Conservation (phyloP, 192 early-diverging fungal species). For the Allomyces macrogynus region DNA sequence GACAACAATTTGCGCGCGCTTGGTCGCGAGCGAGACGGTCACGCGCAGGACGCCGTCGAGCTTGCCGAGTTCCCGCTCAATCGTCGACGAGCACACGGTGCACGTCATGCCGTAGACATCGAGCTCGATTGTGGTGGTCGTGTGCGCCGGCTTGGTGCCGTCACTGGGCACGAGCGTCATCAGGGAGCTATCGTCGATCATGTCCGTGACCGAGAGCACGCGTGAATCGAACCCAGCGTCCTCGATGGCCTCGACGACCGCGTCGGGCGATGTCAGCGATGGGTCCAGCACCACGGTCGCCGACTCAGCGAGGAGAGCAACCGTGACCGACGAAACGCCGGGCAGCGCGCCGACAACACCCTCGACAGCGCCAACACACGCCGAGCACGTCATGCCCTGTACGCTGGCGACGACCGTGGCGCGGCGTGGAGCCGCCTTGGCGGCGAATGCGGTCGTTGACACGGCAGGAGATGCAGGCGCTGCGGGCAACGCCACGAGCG, state of each 20-base stretch:
- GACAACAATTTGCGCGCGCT: conserved; percentile 53
- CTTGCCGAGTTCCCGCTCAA: conserved; percentile 35
- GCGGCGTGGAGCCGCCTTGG: conserved; percentile 3
- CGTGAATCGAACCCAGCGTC: conserved; percentile 54
- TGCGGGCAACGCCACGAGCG: conserved; percentile 12
- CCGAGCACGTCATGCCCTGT: conserved; percentile 88
- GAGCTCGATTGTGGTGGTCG: conserved; percentile 25
- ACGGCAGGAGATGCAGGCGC: conserved; percentile 17
- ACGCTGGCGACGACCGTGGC: conserved; percentile 37
- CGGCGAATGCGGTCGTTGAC: conserved; percentile 1
- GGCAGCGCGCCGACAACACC: conserved; percentile 28
- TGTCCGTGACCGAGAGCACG: conserved; percentile 20
- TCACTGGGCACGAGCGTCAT: too few species aligned
- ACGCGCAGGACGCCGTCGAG: conserved; percentile 30
- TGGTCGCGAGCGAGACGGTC: conserved; percentile 54
- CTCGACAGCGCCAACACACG: conserved; percentile 76
- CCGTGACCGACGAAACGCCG: conserved; percentile 54
- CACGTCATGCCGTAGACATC: conserved; percentile 91
- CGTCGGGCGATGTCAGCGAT: conserved; percentile 14
- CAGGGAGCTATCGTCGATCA: conserved; percentile 9
- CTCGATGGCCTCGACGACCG: conserved; percentile 43
- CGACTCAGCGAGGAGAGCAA: conserved; percentile 64
- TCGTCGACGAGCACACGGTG: conserved; percentile 50
- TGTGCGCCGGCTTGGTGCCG: background rate
- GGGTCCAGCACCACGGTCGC: conserved; percentile 49